Conservation (phyloP, 2,329 filamentous ascomycete species). For the Pleurostoma richardsiae region DNA sequence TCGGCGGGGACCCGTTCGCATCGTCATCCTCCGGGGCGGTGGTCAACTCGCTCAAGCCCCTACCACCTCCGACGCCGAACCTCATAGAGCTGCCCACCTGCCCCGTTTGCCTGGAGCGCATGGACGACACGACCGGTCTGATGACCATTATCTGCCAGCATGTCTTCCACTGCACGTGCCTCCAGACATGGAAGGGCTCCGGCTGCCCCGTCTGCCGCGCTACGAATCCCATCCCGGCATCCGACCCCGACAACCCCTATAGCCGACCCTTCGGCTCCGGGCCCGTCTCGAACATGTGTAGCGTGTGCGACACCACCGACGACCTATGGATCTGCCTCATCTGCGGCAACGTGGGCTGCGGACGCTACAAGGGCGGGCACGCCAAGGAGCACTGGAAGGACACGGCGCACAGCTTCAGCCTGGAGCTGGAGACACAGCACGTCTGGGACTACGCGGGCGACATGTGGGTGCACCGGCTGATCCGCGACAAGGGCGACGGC, state of each 20-base stretch:
- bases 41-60: slow-evolving; percentile 49
- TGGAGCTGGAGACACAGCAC: slow-evolving; percentile 89
- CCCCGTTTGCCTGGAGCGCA: slow-evolving; percentile 91
- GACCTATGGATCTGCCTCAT: slow-evolving; percentile 96
- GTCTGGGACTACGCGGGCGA: slow-evolving; percentile 98
- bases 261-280: slow-evolving; percentile 53
- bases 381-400: slow-evolving; percentile 91
- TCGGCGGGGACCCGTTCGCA: slow-evolving; percentile 53
- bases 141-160: slow-evolving; percentile 97
- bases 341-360: slow-evolving; percentile 88
- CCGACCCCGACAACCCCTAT: slow-evolving; percentile 44
- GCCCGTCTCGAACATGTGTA: slow-evolving; percentile 64
- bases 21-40: slow-evolving; percentile 26
- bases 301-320: slow-evolving; percentile 69
- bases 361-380: slow-evolving; percentile 88
- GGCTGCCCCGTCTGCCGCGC: slow-evolving; percentile 95
- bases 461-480: slow-evolving; percentile 91
- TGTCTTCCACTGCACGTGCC: slow-evolving; percentile 93
- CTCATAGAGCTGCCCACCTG: slow-evolving; percentile 91
- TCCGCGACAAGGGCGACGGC: slow-evolving; percentile 87
- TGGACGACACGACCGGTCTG: slow-evolving; percentile 95
- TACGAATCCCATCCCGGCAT: slow-evolving; percentile 48
- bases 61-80: slow-evolving; percentile 68
- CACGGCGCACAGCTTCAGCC: slow-evolving; percentile 83
- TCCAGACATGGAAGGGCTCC: slow-evolving; percentile 92